Percentiles rank a stretch among this genome's conserved stretches.
Evolutionary conservation across 2,329 filamentous ascomycete species (phyloP).

Genomic region (Boeremia lycopersici): DNA sequence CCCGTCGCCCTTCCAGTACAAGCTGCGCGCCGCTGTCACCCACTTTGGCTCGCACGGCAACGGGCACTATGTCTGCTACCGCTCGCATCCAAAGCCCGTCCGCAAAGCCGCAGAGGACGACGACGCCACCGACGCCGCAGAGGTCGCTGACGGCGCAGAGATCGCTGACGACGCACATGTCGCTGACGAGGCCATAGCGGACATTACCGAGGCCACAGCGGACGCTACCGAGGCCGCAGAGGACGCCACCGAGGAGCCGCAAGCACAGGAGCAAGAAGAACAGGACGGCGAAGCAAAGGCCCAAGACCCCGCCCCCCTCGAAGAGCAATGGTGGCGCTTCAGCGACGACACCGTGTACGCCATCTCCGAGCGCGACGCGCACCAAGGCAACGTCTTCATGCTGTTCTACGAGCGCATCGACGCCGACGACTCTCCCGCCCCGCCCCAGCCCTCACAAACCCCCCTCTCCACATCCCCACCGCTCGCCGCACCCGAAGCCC

Average conservation of each 20-base stretch:
- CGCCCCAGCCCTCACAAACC: background rate
- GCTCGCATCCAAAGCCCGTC: conserved; percentile 63
- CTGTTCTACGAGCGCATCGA: conserved; percentile 80
- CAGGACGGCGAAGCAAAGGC: conserved; percentile 19
- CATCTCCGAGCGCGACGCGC: conserved; percentile 74
- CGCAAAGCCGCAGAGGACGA: conserved; percentile 6
- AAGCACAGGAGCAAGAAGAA: background rate
- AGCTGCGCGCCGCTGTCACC: conserved; percentile 81
- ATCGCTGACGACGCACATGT: conserved; percentile 19
- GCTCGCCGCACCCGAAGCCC: conserved; percentile 20
- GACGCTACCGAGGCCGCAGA: background rate
- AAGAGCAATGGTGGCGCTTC: conserved; percentile 80
- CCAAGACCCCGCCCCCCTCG: conserved; percentile 16
- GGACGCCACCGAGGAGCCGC: background rate
- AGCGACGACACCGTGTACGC: conserved; percentile 85
- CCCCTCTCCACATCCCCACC: conserved; percentile 22
- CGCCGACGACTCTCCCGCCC: conserved; percentile 8
- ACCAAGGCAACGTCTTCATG: conserved; percentile 90
- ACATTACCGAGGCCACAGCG: too few species aligned
- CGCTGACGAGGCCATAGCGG: too few species aligned
- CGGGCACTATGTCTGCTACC: conserved; percentile 93
- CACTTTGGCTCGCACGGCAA: conserved; percentile 93
- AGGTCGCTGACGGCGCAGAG: conserved; percentile 8
- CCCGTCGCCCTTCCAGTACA: conserved; percentile 61
- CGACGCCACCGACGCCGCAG: conserved; percentile 7